phyloP scores from a whole-genome alignment of 1,139 yeast species.

The Eremothecium gossypii region DNA sequence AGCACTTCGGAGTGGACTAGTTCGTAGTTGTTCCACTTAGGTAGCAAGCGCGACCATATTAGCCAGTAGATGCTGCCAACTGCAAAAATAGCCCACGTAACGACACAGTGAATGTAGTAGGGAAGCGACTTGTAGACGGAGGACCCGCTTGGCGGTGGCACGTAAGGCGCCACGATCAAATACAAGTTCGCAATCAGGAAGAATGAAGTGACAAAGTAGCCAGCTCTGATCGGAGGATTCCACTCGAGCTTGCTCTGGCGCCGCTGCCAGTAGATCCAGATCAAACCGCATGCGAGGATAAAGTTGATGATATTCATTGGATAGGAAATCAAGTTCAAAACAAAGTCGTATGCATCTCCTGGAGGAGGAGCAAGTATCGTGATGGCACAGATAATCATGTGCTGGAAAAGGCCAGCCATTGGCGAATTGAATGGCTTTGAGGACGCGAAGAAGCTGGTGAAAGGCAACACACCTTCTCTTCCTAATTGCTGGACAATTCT shows the following conservation, averaged over 20 bases:
- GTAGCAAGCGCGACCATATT: slow-evolving; percentile 54
- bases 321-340: slow-evolving; percentile 65
- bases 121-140: slow-evolving; percentile 59
- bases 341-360: slow-evolving; percentile 71
- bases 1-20: slow-evolving; percentile 50
- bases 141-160: slow-evolving; percentile 64
- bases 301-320: slow-evolving; percentile 66
- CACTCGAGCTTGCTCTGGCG: slow-evolving; percentile 47
- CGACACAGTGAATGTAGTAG: slow-evolving; percentile 75
- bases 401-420: slow-evolving; percentile 42
- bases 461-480: slow-evolving; percentile 63
- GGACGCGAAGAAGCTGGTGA: slow-evolving; percentile 47
- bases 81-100: slow-evolving; percentile 69
- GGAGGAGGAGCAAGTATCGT: slow-evolving; percentile 50
- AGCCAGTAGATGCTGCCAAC: slow-evolving; percentile 67
- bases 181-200: slow-evolving; percentile 63
- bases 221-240: slow-evolving; percentile 69
- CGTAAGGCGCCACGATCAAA: slow-evolving; percentile 69
- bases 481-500: slow-evolving; percentile 70
- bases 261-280: slow-evolving; percentile 52
- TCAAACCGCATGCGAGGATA: slow-evolving; percentile 62
- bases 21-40: slow-evolving; percentile 48
- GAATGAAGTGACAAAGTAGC: slow-evolving; percentile 52
- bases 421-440: slow-evolving; percentile 44
- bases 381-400: slow-evolving; percentile 43